Evolutionary conservation across 768 basidiomycete genomes (phyloP).

Genomic region (Phaeotremella skinneri): DNA sequence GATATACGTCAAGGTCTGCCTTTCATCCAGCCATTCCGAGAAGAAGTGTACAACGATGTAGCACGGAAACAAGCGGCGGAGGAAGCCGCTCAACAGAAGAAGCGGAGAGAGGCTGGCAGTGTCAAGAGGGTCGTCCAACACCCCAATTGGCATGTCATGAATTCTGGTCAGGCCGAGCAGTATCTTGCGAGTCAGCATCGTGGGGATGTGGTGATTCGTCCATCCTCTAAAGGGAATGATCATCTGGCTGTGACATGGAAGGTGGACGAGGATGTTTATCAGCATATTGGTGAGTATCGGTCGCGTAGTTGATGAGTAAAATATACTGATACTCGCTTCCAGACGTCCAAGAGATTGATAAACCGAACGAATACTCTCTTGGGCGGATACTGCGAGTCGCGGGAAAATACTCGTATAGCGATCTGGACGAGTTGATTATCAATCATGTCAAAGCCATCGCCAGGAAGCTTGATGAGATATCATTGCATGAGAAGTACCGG

Average conservation of each 20-base stretch:
- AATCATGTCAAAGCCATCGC: slow-evolving; percentile 94
- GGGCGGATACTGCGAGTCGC: slow-evolving; percentile 54
- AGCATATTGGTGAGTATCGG: slow-evolving; percentile 69
- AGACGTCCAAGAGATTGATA: slow-evolving; percentile 55
- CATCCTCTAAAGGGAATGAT: slow-evolving; percentile 87
- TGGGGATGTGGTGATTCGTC: slow-evolving; percentile 93
- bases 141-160: slow-evolving; percentile 96
- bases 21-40: slow-evolving; percentile 44
- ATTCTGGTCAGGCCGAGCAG: slow-evolving; percentile 80
- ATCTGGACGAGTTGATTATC: slow-evolving; percentile 94
- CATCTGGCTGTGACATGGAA: slow-evolving; percentile 99
- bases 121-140: slow-evolving; percentile 89
- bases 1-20: slow-evolving; percentile 28
- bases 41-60: slow-evolving; percentile 48
- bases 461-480: slow-evolving; percentile 86
- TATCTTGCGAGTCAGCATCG: slow-evolving; percentile 85
- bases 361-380: slow-evolving; percentile 52
- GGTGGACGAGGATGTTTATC: slow-evolving; percentile 90
- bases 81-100: slow-evolving; percentile 72
- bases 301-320: background rate
- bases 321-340: slow-evolving; percentile 3
- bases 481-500: slow-evolving; percentile 92
- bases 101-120: slow-evolving; percentile 74
- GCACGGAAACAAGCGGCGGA: slow-evolving; percentile 43
- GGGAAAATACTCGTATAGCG: slow-evolving; percentile 74